These are phyloP conservation scores for Dipodascus geniculatus DNA, from an alignment of 805 yeast species.

Conservation along the genomic window DNA sequence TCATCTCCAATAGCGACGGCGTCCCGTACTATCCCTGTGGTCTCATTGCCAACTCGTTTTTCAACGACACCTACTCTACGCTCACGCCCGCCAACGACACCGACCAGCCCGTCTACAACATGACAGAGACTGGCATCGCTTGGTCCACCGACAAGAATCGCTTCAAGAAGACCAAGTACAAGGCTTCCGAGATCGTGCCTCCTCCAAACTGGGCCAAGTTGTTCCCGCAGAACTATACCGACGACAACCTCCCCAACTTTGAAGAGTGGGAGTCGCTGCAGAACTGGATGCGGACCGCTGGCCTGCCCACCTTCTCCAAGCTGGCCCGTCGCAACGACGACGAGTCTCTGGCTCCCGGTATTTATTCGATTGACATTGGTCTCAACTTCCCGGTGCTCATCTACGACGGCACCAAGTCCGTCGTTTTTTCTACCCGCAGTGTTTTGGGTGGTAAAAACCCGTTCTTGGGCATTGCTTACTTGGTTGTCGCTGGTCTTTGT, in stretches of 20 bases:
- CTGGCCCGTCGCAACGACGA: slow-evolving; percentile 65
- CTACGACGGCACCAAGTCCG: slow-evolving; percentile 82
- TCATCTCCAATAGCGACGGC: slow-evolving; percentile 39
- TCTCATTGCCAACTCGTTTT: slow-evolving; percentile 79
- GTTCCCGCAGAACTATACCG: slow-evolving; percentile 82
- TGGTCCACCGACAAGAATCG: slow-evolving; percentile 72
- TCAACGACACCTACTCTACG: slow-evolving; percentile 71
- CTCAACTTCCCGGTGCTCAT: slow-evolving; percentile 71
- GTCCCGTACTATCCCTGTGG: slow-evolving; percentile 90
- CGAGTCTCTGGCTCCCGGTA: slow-evolving; percentile 45
- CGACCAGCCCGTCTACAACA: slow-evolving; percentile 22
- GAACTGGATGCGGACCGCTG: slow-evolving; percentile 98
- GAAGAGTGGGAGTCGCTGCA: slow-evolving; percentile 73
- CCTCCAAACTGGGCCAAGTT: slow-evolving; percentile 82
- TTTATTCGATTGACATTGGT: slow-evolving; percentile 54
- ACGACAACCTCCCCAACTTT: slow-evolving; percentile 64
- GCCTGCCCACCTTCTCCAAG: slow-evolving; percentile 80
- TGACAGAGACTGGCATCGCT: slow-evolving; percentile 56
- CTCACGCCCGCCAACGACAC: slow-evolving; percentile 21
- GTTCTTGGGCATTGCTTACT: slow-evolving; percentile 72
- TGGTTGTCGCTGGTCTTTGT: slow-evolving; percentile 72
- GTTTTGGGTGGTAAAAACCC: slow-evolving; percentile 82
- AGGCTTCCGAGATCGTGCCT: slow-evolving; percentile 64
- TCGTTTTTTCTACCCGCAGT: slow-evolving; percentile 71
- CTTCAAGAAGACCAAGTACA: slow-evolving; percentile 63